Evolutionary conservation across 257 asterid genomes (phyloP).

Genomic region (Capsicum rhomboideum): DNA sequence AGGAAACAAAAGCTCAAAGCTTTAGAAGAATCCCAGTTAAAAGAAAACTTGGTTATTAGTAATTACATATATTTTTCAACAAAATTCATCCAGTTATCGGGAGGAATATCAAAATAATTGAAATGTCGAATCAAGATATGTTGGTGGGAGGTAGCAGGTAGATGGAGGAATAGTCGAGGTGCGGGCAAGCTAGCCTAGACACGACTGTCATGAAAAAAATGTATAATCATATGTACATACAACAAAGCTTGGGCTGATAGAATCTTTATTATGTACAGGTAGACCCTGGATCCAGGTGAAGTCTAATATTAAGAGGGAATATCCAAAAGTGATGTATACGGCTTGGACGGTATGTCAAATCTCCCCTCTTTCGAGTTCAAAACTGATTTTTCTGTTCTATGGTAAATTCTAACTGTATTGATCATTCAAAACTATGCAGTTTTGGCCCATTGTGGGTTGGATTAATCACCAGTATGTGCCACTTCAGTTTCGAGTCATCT

Average conservation of each 20-base stretch:
- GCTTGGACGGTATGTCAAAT: conserved; percentile 68
- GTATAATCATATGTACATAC: background rate
- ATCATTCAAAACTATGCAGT: conserved; percentile 33
- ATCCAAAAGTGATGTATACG: conserved; percentile 69
- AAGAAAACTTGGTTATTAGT: no score
- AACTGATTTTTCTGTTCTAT: background rate
- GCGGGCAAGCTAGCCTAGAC: accelerated
- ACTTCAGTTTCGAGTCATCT: conserved; percentile 79
- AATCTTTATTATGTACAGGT: conserved; percentile 31
- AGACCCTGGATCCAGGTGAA: conserved; percentile 82
- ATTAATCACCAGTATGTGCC: conserved; percentile 84
- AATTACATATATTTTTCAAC: no score
- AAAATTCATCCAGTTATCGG: no score
- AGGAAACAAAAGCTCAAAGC: no score
- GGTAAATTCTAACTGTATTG: background rate
- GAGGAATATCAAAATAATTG: no score
- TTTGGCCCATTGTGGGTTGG: conserved; percentile 99
- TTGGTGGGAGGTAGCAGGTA: background rate
- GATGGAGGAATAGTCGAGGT: background rate
- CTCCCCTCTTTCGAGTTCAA: background rate
- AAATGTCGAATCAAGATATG: no score
- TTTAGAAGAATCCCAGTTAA: no score
- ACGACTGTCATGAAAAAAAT: background rate
- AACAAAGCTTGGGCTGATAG: background rate
- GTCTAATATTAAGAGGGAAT: conserved; percentile 78